Conservation (phyloP, 177 flowering plant genomes). For the Vitis hybrid region DNA sequence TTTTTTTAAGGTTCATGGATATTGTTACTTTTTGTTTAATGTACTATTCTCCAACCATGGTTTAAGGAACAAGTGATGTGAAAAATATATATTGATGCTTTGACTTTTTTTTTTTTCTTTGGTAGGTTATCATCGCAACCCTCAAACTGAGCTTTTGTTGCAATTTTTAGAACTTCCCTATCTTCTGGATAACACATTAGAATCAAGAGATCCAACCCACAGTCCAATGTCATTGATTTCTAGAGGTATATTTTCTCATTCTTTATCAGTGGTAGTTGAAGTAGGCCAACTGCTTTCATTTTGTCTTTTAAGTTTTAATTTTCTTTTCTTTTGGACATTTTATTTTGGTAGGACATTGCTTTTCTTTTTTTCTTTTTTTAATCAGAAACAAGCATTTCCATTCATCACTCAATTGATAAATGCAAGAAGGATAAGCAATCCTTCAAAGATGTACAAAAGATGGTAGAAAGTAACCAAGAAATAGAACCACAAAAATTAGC, state of each 20-base stretch:
- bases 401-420: too few relatives aligned
- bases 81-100: background rate
- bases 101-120: slow-evolving; percentile 7
- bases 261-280: background rate
- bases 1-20: too few relatives aligned
- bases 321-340: background rate
- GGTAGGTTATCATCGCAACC: slow-evolving; percentile 61
- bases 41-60: too few relatives aligned
- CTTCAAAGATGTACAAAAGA: too few relatives aligned
- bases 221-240: slow-evolving; percentile 31
- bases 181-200: slow-evolving; percentile 52
- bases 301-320: background rate
- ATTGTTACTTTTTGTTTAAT: too few relatives aligned
- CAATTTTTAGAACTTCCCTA: slow-evolving; percentile 75
- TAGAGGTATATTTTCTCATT: slow-evolving; percentile 34
- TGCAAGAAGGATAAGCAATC: too few relatives aligned
- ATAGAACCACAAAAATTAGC: too few relatives aligned
- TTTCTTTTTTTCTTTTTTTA: background rate
- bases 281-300: background rate
- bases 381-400: too few relatives aligned
- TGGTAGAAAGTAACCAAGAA: too few relatives aligned
- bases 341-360: background rate
- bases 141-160: slow-evolving; percentile 74
- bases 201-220: slow-evolving; percentile 23
- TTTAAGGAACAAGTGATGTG: background rate